Percentiles rank a stretch among this genome's conserved stretches.
These are phyloP conservation scores for Cryptosporidium ubiquitum DNA, from an alignment of 169 alveolate species.

Conservation along the genomic window DNA sequence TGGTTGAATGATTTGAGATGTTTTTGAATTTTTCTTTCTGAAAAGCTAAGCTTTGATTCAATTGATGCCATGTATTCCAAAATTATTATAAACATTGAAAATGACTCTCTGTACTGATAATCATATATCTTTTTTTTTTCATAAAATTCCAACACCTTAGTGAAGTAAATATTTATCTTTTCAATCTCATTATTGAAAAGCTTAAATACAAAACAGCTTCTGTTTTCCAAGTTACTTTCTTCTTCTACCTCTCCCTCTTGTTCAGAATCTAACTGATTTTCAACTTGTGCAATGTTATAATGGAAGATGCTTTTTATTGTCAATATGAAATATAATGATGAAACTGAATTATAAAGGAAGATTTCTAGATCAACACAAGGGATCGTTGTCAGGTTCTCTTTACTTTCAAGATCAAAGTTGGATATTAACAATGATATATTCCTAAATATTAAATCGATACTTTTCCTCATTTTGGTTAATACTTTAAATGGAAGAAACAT, in stretches of 20 bases:
- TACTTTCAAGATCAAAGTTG: not conserved
- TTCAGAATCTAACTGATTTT: not conserved
- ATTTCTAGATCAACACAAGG: conserved; percentile 33
- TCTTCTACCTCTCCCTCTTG: conserved; percentile 17
- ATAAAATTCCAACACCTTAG: conserved; percentile 12
- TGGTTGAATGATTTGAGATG: conserved; percentile 7
- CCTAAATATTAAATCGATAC: conserved; percentile 16
- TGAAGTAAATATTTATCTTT: not conserved
- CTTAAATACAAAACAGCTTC: not conserved
- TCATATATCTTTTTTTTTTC: not conserved
- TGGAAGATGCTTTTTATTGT: conserved; percentile 23
- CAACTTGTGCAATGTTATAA: conserved; percentile 12
- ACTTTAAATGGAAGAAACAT: conserved; percentile 21
- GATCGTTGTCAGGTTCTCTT: not conserved
- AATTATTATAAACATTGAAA: conserved; percentile 27
- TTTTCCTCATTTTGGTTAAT: not conserved
- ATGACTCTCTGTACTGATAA: conserved; percentile 25
- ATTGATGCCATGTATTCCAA: conserved; percentile 40
- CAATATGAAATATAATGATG: conserved; percentile 11
- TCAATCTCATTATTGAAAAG: conserved; percentile 2
- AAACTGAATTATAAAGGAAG: conserved; percentile 1
- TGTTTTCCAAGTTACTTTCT: not conserved
- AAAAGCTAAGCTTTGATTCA: not conserved
- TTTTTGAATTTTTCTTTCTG: conserved; percentile 28
- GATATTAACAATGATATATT: conserved; percentile 10